Evolutionary conservation across 345 rosid species (phyloP), one percentile per base, ranked within the genome.

Genomic region (Salix suchowensis): DNA sequence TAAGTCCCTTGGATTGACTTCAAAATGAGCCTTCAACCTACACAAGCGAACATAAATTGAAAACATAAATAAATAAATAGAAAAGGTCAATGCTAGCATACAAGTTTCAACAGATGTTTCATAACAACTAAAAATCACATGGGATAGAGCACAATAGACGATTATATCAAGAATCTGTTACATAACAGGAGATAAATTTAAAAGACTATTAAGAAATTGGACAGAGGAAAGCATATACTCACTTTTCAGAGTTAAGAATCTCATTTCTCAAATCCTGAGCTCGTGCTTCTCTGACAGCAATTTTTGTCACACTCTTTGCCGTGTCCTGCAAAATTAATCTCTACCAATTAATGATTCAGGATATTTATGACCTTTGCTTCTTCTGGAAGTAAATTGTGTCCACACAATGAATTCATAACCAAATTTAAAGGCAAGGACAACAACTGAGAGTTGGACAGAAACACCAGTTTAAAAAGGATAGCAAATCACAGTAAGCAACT

Each of bases 231-330:
- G 2, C 14, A 76, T 37, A 55, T 69, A 86, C 96, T 91, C 85
- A 93, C 98, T 90, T 96, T 76, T 90, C 96, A 7, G 97, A 96
- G 84, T 96, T 93, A 71, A 96, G 86, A 6, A 93, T 91, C 83
- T 91, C 96, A 76, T 91, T 93, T 76, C 97, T 93, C 80, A 91
- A 81, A 84, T 96, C 96, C 85, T 88, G 92, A 78, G 99, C 99
- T 52, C 99, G 87, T 30, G 97, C 91, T 75, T 96, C 99, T 75
- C 94, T 82, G 40, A 91, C 78, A 13, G 96, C 93, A 79, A 91
- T 26, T 87, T 84, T 90, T 65, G 99, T 95, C 75, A 93, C 97
- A 68, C 98, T 95, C 86, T 91, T 93, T 30, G 94, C 98, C 54
- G 91, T 86, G 84, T 91, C 98, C 98, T 93, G 87, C 78, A 85